phyloP scores from a whole-genome alignment of 257 asterid genomes.

The Parsonsia alboflavescens region DNA sequence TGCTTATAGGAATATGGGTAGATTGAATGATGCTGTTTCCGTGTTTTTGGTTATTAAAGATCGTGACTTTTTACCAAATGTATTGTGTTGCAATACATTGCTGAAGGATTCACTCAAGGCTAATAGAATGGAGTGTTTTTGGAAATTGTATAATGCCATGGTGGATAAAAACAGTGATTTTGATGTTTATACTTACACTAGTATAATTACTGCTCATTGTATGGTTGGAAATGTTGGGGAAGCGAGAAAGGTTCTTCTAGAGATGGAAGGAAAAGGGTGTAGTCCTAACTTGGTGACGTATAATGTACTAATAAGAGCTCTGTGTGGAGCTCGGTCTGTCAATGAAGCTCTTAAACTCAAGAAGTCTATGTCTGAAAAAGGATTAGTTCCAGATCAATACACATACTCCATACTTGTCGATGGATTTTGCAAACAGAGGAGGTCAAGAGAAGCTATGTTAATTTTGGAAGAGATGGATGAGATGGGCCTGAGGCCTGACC shows the following conservation, averaged over 20 bases:
- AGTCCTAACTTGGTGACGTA: constrained; percentile 54
- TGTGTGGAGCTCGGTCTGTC: constrained; percentile 51
- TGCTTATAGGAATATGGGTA: constrained; percentile 57
- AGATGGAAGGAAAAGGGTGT: constrained; percentile 61
- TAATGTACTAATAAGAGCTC: constrained; percentile 60
- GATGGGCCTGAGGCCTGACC: constrained; percentile 54
- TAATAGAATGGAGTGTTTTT: constrained; percentile 58
- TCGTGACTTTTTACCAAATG: constrained; percentile 42
- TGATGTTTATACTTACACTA: constrained; percentile 62
- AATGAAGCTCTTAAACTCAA: constrained; percentile 64
- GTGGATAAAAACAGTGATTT: constrained; percentile 35
- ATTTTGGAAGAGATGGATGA: constrained; percentile 61
- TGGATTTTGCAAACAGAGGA: constrained; percentile 61
- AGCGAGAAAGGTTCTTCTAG: constrained; percentile 50
- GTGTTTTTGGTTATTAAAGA: constrained; percentile 49
- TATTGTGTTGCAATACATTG: constrained; percentile 80
- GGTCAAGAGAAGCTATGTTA: constrained; percentile 56
- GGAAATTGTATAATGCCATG: constrained; percentile 63
- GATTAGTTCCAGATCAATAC: constrained; percentile 62
- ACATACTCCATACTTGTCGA: constrained; percentile 56
- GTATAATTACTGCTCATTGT: constrained; percentile 66
- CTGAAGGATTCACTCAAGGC: constrained; percentile 62
- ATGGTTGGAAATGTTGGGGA: constrained; percentile 53
- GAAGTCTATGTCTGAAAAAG: constrained; percentile 51
- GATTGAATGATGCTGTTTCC: constrained; percentile 64